Evolutionary conservation across 495 filamentous ascomycete genomes (phyloP).

Genomic region (Delitschia confertaspora): DNA sequence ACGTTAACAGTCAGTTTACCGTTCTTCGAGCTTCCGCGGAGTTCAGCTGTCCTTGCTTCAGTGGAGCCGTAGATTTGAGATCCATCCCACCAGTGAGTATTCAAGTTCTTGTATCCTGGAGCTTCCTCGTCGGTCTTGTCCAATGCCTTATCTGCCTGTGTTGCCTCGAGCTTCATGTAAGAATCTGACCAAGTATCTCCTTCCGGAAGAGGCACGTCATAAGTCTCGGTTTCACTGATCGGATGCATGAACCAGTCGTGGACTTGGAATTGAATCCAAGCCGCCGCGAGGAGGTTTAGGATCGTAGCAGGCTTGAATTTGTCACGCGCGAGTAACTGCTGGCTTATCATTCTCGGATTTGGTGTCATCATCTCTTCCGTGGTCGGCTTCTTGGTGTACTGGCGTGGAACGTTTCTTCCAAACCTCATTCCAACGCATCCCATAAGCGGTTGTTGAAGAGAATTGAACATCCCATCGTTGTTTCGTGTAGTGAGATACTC

Average conservation of each 20-base stretch:
- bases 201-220: slow-evolving; percentile 30
- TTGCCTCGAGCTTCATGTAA: slow-evolving; percentile 31
- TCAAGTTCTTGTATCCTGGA: slow-evolving; percentile 38
- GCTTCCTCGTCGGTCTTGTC: slow-evolving; percentile 30
- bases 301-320: slow-evolving; percentile 39
- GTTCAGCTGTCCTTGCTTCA: slow-evolving; percentile 31
- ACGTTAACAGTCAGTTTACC: slow-evolving; percentile 35
- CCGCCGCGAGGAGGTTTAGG: slow-evolving; percentile 40
- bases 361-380: slow-evolving; percentile 37
- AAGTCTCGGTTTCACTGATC: slow-evolving; percentile 21
- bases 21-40: slow-evolving; percentile 28
- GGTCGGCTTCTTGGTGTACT: slow-evolving; percentile 30
- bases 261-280: slow-evolving; percentile 43
- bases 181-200: slow-evolving; percentile 30
- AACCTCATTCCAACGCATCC: slow-evolving; percentile 40
- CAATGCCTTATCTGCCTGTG: slow-evolving; percentile 30
- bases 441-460: slow-evolving; percentile 35
- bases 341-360: slow-evolving; percentile 35
- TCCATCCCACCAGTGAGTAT: slow-evolving; percentile 42
- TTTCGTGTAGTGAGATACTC: slow-evolving; percentile 31
- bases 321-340: slow-evolving; percentile 33
- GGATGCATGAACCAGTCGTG: slow-evolving; percentile 39
- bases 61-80: slow-evolving; percentile 40
- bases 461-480: slow-evolving; percentile 40
- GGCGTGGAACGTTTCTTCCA: slow-evolving; percentile 36